Evolutionary conservation across 1,284 basidiomycete species (phyloP), one percentile per base, ranked within the genome.

Genomic region (Cutaneotrichosporon sp.): DNA sequence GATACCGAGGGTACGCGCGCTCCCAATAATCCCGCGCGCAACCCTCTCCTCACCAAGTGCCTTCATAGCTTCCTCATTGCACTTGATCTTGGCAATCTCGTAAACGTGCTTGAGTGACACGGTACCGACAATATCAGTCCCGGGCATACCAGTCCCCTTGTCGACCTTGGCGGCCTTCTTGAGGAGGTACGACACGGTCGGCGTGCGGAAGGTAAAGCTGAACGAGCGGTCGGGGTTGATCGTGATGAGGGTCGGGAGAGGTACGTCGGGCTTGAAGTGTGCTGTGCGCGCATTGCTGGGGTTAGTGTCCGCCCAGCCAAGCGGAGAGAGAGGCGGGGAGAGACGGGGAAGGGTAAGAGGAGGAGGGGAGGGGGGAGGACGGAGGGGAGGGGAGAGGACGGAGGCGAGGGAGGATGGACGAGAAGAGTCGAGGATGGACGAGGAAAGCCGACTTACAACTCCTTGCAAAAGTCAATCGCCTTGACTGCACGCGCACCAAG

Each of bases 381-480:
- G 34, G 10, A 34, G 6, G 5, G 34, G 34, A 34, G 34, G 34
- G 34, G 6, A 34, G 34, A 34, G 34, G 10, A 34, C 5, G 34
- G 6, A 34, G 34, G 10, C n/a, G 34, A 34, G 11, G 11, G 8
- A 36, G 11, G 34, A 13, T 8, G n/a, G 22, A 38, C 47, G 34
- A 59, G 32, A 18, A 18, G 22, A 30, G 18, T 40, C 57, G 38
- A 6, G 61, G 60, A 53, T 69, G 5, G 13, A 5, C 5, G 40
- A 42, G 40, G 40, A 42, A 16, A 46, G 38, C 13, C 13, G 16
- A 76, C 76, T 69, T 64, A 80, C 80, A 80, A 97, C 79, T 96
- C 93, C 80, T 98, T 99, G 84, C 94, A 97, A 79, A 99, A 99
- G 83, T 99, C 97, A 89, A 99, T 99, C 21, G 95, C 96, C 83